Base-by-base conservation (phyloP, 148 eudicot species). In the Dianthus caryophyllus region DNA sequence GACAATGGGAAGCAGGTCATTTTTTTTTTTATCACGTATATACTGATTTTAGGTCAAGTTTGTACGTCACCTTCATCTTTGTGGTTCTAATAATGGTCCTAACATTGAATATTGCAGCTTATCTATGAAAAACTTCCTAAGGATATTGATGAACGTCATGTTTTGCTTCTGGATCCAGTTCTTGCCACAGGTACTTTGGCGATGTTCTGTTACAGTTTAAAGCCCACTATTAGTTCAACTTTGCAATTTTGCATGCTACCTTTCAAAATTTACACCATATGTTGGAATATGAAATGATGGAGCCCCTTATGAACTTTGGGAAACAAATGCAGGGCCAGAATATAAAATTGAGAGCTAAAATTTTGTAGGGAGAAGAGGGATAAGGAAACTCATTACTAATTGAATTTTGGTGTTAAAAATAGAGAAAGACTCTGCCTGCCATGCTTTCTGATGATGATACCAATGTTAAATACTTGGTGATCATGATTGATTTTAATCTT, bases 81-180 rank as follows among this genome's bases (percentile, higher is more conserved):
- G 8, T 69, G 27, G 56, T 65, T 60, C 52, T 52, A 44, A 68
- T 39, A 31, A 24, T 9, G 1, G 44, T 27, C 18, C 65, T 64
- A 57, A 6, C 47, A 39, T 36, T 53, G 18, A 47, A 29, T 64
- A 67, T 68, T 54, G 73, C 89, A 93, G 98, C 96, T 93, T 75
- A 89, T 93, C 73, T 93, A 93, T 81, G 98, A 93, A 73, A 93
- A 93, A 41, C 91, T 93, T 61, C 98, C 96, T 7, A 85, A 79
- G 22, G 98, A 93, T 80, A 89, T 93, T 67, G 82, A 85, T 26
- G 98, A 89, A 79, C 80, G 98, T 17, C 98, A 93, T 79, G 98
- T 93, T 78, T 81, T 93, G 72, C 98, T 93, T 71, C 79, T 93
- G 38, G 98, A 93, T 75, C 98, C 96, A 9, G 96, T 93, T 77